Base-by-base conservation (phyloP, 495 filamentous ascomycete genomes). In the Lophiostoma macrostomum region DNA sequence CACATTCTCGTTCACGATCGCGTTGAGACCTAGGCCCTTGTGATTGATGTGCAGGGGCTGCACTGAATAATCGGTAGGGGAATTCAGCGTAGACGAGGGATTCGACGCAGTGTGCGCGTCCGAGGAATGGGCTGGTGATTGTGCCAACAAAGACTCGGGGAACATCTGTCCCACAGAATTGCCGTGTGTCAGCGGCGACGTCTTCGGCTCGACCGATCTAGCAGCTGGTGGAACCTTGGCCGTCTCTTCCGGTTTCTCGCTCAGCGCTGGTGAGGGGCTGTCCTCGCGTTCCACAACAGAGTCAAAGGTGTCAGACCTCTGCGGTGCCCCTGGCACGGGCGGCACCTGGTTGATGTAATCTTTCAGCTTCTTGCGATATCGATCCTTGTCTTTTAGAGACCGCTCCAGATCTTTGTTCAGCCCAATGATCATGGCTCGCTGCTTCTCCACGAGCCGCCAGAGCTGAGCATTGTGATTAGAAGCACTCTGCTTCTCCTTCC, bases 381-480 rank as follows among this genome's bases (percentile, higher is more conserved):
- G 83, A 37, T 97, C 93, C 68, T 96, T 97, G 58, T 96, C 93
- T 66, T 95, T 95, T 62, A 95, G 67, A 3, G 91, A 84, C 40
- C 87, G 82, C 68, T 96, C 91, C 20, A 98, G 76, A 64, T 98
- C 93, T 69, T 93, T 94, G 62, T 97, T 96, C 30, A 98, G 74
- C 0, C 93, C 94, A 22, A 96, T 63, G 28, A 98, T 90, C 77
- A 98, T 87, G 0, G 90, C 83, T 39, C 93, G 79, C 69, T 98
- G 93, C 69, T 98, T 97, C 67, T 97, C 90, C 22, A 98, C 90
- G 39, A 98, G 71, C 45, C 88, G 83, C 93, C 93, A 98, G 53
- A 98, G 71, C 68, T 97, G 91, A 13, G 85, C 75, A 67, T 97
- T 97, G 60, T 96, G 93, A 50, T 88, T 83, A 5, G 87, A 79